Conservation (phyloP, 2,329 filamentous ascomycete genomes). For the Talaromyces rugulosus region DNA sequence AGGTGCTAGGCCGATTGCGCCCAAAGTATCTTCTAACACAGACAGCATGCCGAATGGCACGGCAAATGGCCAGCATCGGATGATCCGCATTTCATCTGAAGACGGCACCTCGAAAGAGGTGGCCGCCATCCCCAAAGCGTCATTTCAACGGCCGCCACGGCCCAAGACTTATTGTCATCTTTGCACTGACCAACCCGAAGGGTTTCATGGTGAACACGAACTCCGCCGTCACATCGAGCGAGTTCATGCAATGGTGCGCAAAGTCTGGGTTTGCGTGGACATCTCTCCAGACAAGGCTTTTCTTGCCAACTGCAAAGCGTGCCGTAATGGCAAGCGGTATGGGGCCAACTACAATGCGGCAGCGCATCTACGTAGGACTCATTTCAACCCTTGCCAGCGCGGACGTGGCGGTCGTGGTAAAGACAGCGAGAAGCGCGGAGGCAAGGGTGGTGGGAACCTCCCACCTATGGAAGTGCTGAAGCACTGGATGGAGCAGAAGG, state of each 20-base stretch:
- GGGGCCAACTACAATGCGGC: conserved; percentile 93
- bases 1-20: conserved; percentile 48
- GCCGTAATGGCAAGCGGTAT: conserved; percentile 71
- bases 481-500: conserved; percentile 57
- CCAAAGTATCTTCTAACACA: conserved; percentile 36
- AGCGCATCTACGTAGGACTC: conserved; percentile 79
- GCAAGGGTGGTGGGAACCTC: conserved; percentile 59
- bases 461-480: conserved; percentile 59
- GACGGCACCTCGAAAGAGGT: conserved; percentile 54
- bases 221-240: conserved; percentile 64
- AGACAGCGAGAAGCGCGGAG: conserved; percentile 56
- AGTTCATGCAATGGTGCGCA: conserved; percentile 59
- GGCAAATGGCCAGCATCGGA: conserved; percentile 36
- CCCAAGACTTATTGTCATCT: conserved; percentile 57
- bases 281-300: conserved; percentile 58
- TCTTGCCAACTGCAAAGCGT: conserved; percentile 78
- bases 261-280: conserved; percentile 62
- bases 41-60: conserved; percentile 24
- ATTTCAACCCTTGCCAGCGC: conserved; percentile 70
- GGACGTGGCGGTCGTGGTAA: conserved; percentile 53
- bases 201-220: conserved; percentile 85
- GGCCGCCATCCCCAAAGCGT: conserved; percentile 51
- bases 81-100: conserved; percentile 48
- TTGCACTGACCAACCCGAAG: conserved; percentile 69
- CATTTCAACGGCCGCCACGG: conserved; percentile 62